These are phyloP conservation scores for Tanacetum coccineum DNA, from an alignment of 129 eudicot genomes.

Conservation along the genomic window DNA sequence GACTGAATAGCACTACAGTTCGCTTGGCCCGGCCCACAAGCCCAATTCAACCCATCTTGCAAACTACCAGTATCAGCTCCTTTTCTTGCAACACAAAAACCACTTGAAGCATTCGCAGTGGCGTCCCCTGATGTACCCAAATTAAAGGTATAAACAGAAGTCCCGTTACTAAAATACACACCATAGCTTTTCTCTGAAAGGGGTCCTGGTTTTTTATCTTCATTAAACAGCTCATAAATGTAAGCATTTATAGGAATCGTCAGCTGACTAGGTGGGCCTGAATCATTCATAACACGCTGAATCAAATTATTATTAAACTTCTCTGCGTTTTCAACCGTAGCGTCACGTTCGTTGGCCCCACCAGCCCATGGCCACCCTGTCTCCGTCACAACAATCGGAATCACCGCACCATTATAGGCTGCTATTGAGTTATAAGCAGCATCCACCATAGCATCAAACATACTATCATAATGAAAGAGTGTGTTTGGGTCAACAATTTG, in stretches of 20 bases:
- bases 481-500: constrained; percentile 91
- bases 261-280: constrained; percentile 81
- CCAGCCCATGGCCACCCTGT: constrained; percentile 93
- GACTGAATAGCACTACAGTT: constrained; percentile 73
- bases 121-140: constrained; percentile 26
- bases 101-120: constrained; percentile 44
- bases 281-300: constrained; percentile 49
- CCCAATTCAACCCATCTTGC: constrained; percentile 73
- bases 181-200: constrained; percentile 74
- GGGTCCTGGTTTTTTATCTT: constrained; percentile 65
- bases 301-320: constrained; percentile 59
- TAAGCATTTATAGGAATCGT: constrained; percentile 58
- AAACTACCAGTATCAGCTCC: constrained; percentile 52
- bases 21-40: constrained; percentile 81
- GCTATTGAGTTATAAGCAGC: constrained; percentile 69
- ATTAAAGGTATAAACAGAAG: constrained; percentile 53
- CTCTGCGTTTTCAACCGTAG: constrained; percentile 63
- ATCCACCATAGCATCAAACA: constrained; percentile 94
- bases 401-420: constrained; percentile 45
- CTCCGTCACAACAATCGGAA: constrained; percentile 73
- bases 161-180: constrained; percentile 60
- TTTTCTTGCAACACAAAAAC: constrained; percentile 59
- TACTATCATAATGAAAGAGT: constrained; percentile 66
- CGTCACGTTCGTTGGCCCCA: constrained; percentile 73
- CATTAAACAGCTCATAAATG: constrained; percentile 75